Evolutionary conservation across 192 early-diverging fungal species (phyloP).

Genomic region (Coemansia sp.): DNA sequence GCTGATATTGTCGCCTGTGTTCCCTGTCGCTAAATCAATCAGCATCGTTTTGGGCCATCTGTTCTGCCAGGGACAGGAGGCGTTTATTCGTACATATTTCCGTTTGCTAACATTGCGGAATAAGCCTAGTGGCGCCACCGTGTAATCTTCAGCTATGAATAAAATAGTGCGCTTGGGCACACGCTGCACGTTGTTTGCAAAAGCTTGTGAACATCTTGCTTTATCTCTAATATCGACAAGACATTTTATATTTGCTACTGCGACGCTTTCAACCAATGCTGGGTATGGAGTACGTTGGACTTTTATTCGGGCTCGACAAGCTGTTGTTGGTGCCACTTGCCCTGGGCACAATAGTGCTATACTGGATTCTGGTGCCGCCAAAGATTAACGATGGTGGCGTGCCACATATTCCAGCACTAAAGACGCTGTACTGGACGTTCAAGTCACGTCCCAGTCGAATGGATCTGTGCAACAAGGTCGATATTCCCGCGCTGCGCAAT

Average conservation of each 20-base stretch:
- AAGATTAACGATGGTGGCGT: conserved; percentile 46
- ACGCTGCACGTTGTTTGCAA: not conserved
- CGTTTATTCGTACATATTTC: not conserved
- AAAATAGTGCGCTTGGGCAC: not conserved
- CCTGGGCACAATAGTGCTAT: not conserved
- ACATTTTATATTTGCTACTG: conserved; percentile 32
- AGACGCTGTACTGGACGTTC: conserved; percentile 51
- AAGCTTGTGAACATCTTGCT: not conserved
- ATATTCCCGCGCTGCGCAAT: conserved; percentile 27
- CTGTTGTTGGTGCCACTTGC: conserved; percentile 10
- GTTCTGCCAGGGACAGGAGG: not conserved
- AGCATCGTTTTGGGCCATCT: not conserved
- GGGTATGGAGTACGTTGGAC: not conserved
- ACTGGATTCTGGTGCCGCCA: conserved; percentile 41
- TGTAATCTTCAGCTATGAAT: not conserved
- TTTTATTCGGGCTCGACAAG: not conserved
- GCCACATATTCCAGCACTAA: conserved; percentile 36
- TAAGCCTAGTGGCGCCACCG: not conserved
- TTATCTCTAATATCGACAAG: not conserved
- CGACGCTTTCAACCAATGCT: conserved; percentile 16
- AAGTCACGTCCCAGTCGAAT: conserved; percentile 33
- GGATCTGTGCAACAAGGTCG: conserved; percentile 38
- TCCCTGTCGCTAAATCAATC: not conserved
- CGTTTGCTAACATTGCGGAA: not conserved
- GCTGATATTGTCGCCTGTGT: not conserved